Evolutionary conservation across 2,329 filamentous ascomycete species (phyloP).

Genomic region (Alternaria novae-zelandiae): DNA sequence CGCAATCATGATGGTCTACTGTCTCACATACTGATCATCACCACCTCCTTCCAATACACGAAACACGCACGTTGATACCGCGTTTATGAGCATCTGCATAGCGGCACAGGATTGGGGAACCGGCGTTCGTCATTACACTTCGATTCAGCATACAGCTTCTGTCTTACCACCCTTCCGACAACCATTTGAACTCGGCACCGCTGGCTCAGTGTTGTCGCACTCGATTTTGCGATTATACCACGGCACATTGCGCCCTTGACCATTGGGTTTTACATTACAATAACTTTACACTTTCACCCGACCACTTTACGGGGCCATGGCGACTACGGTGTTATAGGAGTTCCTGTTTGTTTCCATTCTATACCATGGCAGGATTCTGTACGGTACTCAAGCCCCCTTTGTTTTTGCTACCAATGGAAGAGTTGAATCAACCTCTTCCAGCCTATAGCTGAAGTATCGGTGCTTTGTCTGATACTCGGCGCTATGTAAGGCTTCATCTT

Average conservation of each 20-base stretch:
- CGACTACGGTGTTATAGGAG: constrained; percentile 7
- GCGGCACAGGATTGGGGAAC: constrained; percentile 33
- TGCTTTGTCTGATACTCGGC: neutral
- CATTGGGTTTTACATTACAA: neutral
- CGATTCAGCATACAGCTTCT: constrained; percentile 32
- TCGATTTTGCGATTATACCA: constrained; percentile 15
- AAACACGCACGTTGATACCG: constrained; percentile 27
- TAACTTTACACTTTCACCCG: neutral
- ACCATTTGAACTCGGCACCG: constrained; percentile 1
- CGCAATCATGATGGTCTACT: constrained; percentile 42
- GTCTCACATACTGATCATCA: constrained; percentile 32
- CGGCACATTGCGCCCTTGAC: constrained; percentile 9
- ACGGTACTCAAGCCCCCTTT: neutral
- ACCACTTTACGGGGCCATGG: neutral
- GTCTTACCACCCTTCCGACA: constrained; percentile 26
- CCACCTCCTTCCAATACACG: constrained; percentile 18
- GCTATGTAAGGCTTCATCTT: constrained; percentile 6
- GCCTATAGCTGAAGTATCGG: constrained; percentile 5
- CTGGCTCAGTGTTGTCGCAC: constrained; percentile 5
- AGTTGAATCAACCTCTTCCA: neutral
- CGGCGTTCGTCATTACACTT: constrained; percentile 38
- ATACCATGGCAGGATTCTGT: constrained; percentile 1
- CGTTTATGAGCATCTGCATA: constrained; percentile 48
- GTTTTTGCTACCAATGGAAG: neutral
- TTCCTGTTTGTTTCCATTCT: neutral